Evolutionary conservation across 2,329 filamentous ascomycete species (phyloP).

Genomic region (Hypoxylon sp.): DNA sequence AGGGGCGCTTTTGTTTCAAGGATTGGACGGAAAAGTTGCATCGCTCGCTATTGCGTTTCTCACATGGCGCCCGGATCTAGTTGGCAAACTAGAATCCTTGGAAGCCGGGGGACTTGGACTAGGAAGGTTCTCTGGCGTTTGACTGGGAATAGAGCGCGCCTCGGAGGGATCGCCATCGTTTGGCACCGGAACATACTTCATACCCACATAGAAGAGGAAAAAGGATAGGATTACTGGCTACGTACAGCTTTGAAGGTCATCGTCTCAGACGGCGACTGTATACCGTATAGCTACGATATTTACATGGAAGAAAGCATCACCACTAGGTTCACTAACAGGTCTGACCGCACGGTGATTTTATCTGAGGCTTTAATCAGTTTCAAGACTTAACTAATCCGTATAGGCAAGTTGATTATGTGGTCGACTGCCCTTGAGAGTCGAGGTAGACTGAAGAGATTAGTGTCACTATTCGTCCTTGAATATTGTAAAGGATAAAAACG

Average conservation of each 20-base stretch:
- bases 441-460: too few species aligned
- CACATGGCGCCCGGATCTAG: constrained; percentile 13
- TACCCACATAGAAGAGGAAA: background rate
- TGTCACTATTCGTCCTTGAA: too few species aligned
- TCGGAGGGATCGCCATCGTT: background rate
- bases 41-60: constrained; percentile 14
- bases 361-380: background rate
- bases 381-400: too few species aligned
- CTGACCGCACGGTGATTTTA: background rate
- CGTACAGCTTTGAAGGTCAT: background rate
- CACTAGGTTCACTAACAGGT: background rate
- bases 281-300: too few species aligned
- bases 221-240: background rate
- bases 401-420: too few species aligned
- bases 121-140: constrained; percentile 11
- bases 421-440: too few species aligned
- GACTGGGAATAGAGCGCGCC: constrained; percentile 1
- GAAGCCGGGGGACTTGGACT: constrained; percentile 4
- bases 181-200: background rate
- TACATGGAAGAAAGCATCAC: background rate
- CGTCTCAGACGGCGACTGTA: background rate
- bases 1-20: background rate
- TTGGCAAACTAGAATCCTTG: constrained; percentile 1
- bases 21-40: constrained; percentile 15
- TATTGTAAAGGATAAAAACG: too few species aligned